phyloP scores from a whole-genome alignment of 75 land plant species.

The Sequoia sempervirens region DNA sequence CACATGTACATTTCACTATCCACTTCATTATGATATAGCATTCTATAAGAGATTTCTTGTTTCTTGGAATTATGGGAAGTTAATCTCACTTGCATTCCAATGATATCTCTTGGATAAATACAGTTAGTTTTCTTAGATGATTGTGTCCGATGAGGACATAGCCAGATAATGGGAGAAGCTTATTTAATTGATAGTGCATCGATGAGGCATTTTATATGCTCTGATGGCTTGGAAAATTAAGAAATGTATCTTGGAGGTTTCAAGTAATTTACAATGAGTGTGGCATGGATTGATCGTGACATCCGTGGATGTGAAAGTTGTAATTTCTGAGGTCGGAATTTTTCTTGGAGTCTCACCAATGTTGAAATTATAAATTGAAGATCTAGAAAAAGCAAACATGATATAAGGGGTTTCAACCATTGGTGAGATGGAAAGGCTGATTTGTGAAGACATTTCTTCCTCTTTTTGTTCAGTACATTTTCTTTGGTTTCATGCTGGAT shows the following conservation, averaged over 20 bases:
- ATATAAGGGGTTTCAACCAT: not conserved
- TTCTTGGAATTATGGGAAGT: not conserved
- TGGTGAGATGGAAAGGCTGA: not conserved
- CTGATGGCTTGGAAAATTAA: not conserved
- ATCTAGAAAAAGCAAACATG: not conserved
- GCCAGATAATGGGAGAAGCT: not conserved
- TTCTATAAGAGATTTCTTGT: not conserved
- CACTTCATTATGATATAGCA: not conserved
- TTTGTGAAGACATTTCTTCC: not conserved
- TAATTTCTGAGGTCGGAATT: not conserved
- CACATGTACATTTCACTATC: not conserved
- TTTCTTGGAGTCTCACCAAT: not conserved
- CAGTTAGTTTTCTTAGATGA: not conserved
- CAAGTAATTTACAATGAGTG: not conserved
- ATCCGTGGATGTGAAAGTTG: not conserved
- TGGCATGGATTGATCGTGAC: not conserved
- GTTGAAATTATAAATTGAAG: not conserved
- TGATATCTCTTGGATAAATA: not conserved
- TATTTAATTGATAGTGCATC: not conserved
- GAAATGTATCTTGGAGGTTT: not conserved
- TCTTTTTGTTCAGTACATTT: not conserved
- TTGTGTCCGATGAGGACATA: not conserved
- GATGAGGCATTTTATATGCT: not conserved
- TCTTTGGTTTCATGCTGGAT: not conserved
- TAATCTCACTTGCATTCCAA: not conserved